phyloP scores from a whole-genome alignment of 805 yeast genomes.

The Starmerella bombicola region DNA sequence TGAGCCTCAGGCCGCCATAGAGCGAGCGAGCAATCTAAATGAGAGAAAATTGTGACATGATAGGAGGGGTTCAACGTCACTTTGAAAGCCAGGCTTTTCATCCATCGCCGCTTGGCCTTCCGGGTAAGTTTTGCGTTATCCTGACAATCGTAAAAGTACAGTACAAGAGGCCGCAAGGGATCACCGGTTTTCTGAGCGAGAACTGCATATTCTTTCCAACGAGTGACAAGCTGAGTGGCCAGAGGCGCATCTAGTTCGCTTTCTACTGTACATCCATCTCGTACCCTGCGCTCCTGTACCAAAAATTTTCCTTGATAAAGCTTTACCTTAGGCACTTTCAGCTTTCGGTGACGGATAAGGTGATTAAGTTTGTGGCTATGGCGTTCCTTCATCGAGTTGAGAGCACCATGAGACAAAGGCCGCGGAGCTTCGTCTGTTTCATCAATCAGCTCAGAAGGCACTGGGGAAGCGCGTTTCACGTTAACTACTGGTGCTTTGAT shows the following conservation, averaged over 20 bases:
- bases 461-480: no score
- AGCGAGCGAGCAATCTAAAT: constrained; percentile 58
- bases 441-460: no score
- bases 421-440: no score
- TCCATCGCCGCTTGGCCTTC: constrained; percentile 16
- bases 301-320: constrained; percentile 57
- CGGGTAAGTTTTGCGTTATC: constrained; percentile 26
- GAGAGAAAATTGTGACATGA: constrained; percentile 45
- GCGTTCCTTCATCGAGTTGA: no score
- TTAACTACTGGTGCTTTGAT: no score
- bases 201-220: constrained; percentile 72
- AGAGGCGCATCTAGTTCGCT: constrained; percentile 27
- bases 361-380: no score
- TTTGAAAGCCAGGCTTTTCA: constrained; percentile 21
- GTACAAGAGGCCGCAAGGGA: constrained; percentile 38
- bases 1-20: constrained; percentile 29
- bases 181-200: constrained; percentile 55
- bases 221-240: constrained; percentile 44
- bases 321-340: constrained; percentile 26
- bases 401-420: no score
- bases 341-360: no score
- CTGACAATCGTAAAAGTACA: constrained; percentile 50
- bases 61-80: constrained; percentile 24
- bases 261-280: constrained; percentile 2
- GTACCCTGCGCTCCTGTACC: constrained; percentile 38